A percentile compares a stretch with the other conserved stretches of the same genome.
Conservation (phyloP, 1,284 basidiomycete species). For the Sporisorium graminicola region DNA sequence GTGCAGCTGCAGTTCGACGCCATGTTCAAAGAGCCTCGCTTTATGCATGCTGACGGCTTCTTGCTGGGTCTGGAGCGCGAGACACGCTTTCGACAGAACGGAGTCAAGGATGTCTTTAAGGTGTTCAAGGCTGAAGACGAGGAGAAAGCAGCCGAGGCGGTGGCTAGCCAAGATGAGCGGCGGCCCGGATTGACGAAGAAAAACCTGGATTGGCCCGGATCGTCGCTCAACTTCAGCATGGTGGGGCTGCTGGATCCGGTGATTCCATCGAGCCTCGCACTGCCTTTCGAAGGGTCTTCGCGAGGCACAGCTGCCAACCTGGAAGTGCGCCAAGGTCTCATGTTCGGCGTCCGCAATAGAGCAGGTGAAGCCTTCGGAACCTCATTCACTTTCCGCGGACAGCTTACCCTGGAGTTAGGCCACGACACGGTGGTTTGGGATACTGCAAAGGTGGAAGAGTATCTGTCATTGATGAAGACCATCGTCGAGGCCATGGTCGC, state of each 20-base stretch:
- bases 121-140: constrained; percentile 32
- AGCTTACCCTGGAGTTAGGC: constrained; percentile 43
- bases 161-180: constrained; percentile 40
- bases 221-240: constrained; percentile 53
- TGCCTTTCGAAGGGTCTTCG: constrained; percentile 5
- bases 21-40: constrained; percentile 38
- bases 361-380: constrained; percentile 51
- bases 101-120: constrained; percentile 46
- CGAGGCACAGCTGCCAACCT: not conserved
- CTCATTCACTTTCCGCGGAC: constrained; percentile 43
- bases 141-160: not conserved
- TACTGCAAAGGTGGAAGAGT: constrained; percentile 33
- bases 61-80: constrained; percentile 41
- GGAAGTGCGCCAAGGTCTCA: constrained; percentile 24
- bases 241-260: constrained; percentile 38
- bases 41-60: constrained; percentile 47
- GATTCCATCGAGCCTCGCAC: constrained; percentile 14
- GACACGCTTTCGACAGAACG: constrained; percentile 39
- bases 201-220: constrained; percentile 54
- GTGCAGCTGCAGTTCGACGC: constrained; percentile 44
- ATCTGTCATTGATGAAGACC: constrained; percentile 34
- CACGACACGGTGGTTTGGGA: constrained; percentile 46
- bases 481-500: constrained; percentile 36
- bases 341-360: constrained; percentile 43
- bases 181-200: constrained; percentile 44